phyloP scores from a whole-genome alignment of 768 basidiomycete genomes.

The Mycena vitilis region DNA sequence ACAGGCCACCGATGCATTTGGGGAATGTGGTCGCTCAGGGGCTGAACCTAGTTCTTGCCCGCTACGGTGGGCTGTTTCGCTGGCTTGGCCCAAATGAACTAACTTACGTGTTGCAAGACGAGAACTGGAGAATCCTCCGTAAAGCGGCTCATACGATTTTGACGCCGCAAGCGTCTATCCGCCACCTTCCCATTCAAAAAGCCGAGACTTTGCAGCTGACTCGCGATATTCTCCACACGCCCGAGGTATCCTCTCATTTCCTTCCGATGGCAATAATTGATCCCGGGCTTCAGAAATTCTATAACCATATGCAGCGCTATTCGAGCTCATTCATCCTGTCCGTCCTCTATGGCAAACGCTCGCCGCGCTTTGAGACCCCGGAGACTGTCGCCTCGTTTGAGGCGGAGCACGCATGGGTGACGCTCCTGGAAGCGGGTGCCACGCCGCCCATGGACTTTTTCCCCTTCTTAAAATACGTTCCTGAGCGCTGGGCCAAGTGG shows the following conservation, averaged over 20 bases:
- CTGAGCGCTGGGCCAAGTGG: conserved; percentile 50
- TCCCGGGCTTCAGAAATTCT: conserved; percentile 40
- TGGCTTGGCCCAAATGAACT: not conserved
- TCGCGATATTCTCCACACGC: conserved; percentile 17
- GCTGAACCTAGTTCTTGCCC: conserved; percentile 7
- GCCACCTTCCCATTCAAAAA: conserved; percentile 37
- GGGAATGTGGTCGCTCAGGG: conserved; percentile 35
- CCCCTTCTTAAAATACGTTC: conserved; percentile 47
- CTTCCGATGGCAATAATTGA: not conserved
- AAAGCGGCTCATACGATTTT: conserved; percentile 34
- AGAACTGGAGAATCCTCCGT: conserved; percentile 18
- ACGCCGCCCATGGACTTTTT: conserved; percentile 50
- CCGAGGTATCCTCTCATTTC: conserved; percentile 17
- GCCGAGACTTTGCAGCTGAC: conserved; percentile 37
- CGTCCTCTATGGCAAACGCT: conserved; percentile 46
- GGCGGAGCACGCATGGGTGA: conserved; percentile 42
- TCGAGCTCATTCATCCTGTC: conserved; percentile 46
- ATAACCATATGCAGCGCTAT: conserved; percentile 43
- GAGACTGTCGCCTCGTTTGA: conserved; percentile 43
- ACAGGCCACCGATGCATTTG: conserved; percentile 41
- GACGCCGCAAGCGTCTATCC: conserved; percentile 36
- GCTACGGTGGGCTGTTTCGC: conserved; percentile 21
- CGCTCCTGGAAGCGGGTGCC: conserved; percentile 45
- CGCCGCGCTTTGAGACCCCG: conserved; percentile 41
- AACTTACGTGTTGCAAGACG: conserved; percentile 2